A percentile compares a stretch with the other conserved stretches of the same genome.
phyloP scores from a whole-genome alignment of 2,329 filamentous ascomycete species.

The Aspergillus intermedius region DNA sequence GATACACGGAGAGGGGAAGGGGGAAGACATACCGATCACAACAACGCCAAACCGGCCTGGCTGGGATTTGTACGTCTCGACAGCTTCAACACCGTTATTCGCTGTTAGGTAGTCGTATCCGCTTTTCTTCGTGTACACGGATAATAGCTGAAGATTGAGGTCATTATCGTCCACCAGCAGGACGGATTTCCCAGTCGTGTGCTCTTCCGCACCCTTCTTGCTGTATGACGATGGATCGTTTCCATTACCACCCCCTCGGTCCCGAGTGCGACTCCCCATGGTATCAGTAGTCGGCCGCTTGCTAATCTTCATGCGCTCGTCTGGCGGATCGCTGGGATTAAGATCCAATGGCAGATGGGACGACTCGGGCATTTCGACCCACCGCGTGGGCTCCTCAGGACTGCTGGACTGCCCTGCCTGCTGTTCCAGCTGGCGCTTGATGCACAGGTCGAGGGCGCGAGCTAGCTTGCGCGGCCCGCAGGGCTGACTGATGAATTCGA shows the following conservation, averaged over 20 bases:
- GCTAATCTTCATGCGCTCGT: slow-evolving; percentile 15
- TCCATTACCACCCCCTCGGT: not conserved
- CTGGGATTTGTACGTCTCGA: slow-evolving; percentile 20
- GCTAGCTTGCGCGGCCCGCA: slow-evolving; percentile 30
- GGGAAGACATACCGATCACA: slow-evolving; percentile 12
- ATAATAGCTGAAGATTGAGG: slow-evolving; percentile 28
- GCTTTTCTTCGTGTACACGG: slow-evolving; percentile 26
- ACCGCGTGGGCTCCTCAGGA: slow-evolving; percentile 10
- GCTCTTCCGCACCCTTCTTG: not conserved
- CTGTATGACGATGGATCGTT: not conserved
- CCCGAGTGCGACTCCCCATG: slow-evolving; percentile 1
- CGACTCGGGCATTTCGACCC: slow-evolving; percentile 16
- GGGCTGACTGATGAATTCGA: slow-evolving; percentile 31
- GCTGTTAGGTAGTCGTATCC: slow-evolving; percentile 25
- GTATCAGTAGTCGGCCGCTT: slow-evolving; percentile 16
- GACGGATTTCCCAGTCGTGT: slow-evolving; percentile 5
- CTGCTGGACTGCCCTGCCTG: not conserved
- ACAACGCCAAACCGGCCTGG: slow-evolving; percentile 5
- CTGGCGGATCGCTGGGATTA: slow-evolving; percentile 9
- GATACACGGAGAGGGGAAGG: not conserved
- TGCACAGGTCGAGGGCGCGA: slow-evolving; percentile 19
- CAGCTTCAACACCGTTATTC: slow-evolving; percentile 29
- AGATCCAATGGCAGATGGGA: slow-evolving; percentile 15
- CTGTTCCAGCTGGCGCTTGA: slow-evolving; percentile 10
- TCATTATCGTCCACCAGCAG: slow-evolving; percentile 35